phyloP scores from a whole-genome alignment of 2,329 filamentous ascomycete genomes.

The Arthrobotrys sphaeroides region DNA sequence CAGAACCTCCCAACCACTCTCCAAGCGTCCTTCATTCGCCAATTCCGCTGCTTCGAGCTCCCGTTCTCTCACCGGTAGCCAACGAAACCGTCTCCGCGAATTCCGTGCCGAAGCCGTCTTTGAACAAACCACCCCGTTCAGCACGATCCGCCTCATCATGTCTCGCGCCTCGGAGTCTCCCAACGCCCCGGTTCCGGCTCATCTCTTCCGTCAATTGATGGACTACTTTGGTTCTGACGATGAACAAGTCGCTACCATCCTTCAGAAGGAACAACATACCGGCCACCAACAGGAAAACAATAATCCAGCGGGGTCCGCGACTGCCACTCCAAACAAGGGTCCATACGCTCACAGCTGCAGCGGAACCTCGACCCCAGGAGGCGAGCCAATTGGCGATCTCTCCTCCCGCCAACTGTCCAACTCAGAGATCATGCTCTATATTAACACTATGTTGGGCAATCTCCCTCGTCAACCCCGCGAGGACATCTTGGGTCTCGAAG shows the following conservation, averaged over 20 bases:
- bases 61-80: constrained; percentile 33
- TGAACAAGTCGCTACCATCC: constrained; percentile 17
- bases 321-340: neutral
- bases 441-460: constrained; percentile 39
- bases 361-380: constrained; percentile 24
- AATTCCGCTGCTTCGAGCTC: constrained; percentile 5
- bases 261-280: constrained; percentile 20
- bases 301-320: neutral
- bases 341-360: neutral
- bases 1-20: constrained; percentile 21
- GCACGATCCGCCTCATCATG: constrained; percentile 49
- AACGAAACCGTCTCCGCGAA: constrained; percentile 29
- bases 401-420: constrained; percentile 27
- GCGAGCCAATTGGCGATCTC: neutral
- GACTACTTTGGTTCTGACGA: constrained; percentile 49
- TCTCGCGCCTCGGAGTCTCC: constrained; percentile 31
- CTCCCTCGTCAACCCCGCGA: constrained; percentile 2
- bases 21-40: constrained; percentile 25
- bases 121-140: constrained; percentile 38
- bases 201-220: constrained; percentile 41
- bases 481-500: neutral
- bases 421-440: constrained; percentile 44
- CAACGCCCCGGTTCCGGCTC: constrained; percentile 21
- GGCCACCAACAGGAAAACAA: constrained; percentile 12
- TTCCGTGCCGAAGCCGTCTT: constrained; percentile 43